phyloP scores from a whole-genome alignment of 2,329 filamentous ascomycete genomes.

The Phaeophleospora eucalypticola region DNA sequence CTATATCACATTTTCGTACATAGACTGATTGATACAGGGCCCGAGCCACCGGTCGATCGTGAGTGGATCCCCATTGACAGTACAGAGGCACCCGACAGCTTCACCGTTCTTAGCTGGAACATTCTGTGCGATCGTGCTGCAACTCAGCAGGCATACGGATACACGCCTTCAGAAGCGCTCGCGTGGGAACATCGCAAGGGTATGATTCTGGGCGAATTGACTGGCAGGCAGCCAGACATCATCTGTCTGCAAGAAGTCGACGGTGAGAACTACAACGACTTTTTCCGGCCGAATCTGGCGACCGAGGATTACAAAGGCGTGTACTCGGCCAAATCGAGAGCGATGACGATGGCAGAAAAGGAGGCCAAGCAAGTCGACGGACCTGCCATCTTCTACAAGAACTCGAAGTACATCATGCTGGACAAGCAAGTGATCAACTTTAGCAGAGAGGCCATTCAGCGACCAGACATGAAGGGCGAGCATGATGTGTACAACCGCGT shows the following conservation, averaged over 20 bases:
- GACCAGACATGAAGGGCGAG: slow-evolving; percentile 94
- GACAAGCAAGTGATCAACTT: slow-evolving; percentile 96
- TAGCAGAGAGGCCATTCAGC: slow-evolving; percentile 83
- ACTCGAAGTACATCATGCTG: slow-evolving; percentile 85
- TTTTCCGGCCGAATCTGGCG: slow-evolving; percentile 80
- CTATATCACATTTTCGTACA: neutral
- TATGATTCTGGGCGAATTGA: slow-evolving; percentile 78
- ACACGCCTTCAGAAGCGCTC: slow-evolving; percentile 77
- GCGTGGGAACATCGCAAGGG: slow-evolving; percentile 83
- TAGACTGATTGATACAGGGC: slow-evolving; percentile 51
- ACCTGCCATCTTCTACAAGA: slow-evolving; percentile 95
- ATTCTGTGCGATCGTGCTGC: slow-evolving; percentile 93
- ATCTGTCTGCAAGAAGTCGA: slow-evolving; percentile 93
- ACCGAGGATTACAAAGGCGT: slow-evolving; percentile 89
- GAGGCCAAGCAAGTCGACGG: slow-evolving; percentile 89
- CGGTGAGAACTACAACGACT: slow-evolving; percentile 84
- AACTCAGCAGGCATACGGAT: slow-evolving; percentile 79
- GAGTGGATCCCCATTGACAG: slow-evolving; percentile 73
- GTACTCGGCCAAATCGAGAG: slow-evolving; percentile 84
- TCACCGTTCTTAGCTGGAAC: slow-evolving; percentile 91
- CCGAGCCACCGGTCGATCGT: slow-evolving; percentile 70
- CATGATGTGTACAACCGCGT: slow-evolving; percentile 98
- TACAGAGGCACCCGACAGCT: slow-evolving; percentile 52
- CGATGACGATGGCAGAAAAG: slow-evolving; percentile 85
- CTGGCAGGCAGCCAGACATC: slow-evolving; percentile 77